phyloP scores from a whole-genome alignment of 2,329 filamentous ascomycete genomes.

The Claviceps maximensis region DNA sequence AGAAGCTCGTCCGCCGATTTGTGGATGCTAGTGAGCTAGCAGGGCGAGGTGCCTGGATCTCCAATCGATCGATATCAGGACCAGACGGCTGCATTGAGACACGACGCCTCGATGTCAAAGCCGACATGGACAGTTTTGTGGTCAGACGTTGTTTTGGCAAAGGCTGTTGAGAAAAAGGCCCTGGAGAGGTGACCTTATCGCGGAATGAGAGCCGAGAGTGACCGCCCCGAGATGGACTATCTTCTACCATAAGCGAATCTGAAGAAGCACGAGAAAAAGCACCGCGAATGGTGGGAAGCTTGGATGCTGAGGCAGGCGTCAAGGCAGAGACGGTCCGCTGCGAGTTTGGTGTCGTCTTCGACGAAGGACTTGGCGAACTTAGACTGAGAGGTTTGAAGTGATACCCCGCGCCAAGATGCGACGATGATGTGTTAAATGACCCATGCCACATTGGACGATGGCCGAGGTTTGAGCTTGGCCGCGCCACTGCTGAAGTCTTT shows the following conservation, averaged over 20 bases:
- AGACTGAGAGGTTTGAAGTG: constrained; percentile 50
- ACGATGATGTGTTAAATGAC: constrained; percentile 44
- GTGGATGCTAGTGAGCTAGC: constrained; percentile 41
- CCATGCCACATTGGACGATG: constrained; percentile 61
- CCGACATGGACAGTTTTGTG: constrained; percentile 30
- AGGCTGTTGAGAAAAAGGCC: constrained; percentile 32
- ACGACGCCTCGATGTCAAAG: constrained; percentile 31
- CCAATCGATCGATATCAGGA: constrained; percentile 18
- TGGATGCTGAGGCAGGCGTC: constrained; percentile 30
- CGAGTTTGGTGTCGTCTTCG: constrained; percentile 29
- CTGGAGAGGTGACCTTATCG: constrained; percentile 37
- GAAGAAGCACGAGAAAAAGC: constrained; percentile 32
- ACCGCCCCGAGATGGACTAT: constrained; percentile 31
- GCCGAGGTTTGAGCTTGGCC: constrained; percentile 32
- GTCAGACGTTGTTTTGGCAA: constrained; percentile 31
- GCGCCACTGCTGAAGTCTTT: constrained; percentile 15
- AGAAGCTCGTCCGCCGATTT: constrained; percentile 37
- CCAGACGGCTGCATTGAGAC: constrained; percentile 38
- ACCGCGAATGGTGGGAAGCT: constrained; percentile 35
- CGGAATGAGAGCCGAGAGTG: constrained; percentile 38
- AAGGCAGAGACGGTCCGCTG: constrained; percentile 29
- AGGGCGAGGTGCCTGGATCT: constrained; percentile 28
- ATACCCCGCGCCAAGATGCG: constrained; percentile 51
- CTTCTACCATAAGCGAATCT: constrained; percentile 32
- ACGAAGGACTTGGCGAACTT: constrained; percentile 46